A percentile compares a stretch with the other conserved stretches of the same genome.
phyloP scores from a whole-genome alignment of 140 eudicot genomes.

The Flaveria floridana region DNA sequence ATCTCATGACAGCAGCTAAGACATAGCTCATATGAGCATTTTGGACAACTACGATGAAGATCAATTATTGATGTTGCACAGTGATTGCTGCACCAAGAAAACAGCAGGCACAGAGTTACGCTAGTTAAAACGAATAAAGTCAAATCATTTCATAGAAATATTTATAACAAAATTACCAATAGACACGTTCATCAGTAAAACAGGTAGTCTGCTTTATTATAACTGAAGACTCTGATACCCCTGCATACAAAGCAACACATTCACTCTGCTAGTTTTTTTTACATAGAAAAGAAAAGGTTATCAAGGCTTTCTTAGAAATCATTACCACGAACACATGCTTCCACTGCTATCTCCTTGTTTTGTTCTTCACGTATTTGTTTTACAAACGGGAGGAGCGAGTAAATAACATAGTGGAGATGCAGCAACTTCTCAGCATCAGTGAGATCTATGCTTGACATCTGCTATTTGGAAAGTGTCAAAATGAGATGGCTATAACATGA shows the following conservation, averaged over 20 bases:
- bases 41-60: slow-evolving; percentile 91
- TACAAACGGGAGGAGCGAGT: slow-evolving; percentile 62
- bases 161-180: slow-evolving; percentile 52
- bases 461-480: slow-evolving; percentile 14
- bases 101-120: slow-evolving; percentile 12
- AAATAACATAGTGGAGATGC: slow-evolving; percentile 64
- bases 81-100: slow-evolving; percentile 54
- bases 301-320: slow-evolving; percentile 17
- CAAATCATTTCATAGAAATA: slow-evolving; percentile 22
- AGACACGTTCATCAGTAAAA: slow-evolving; percentile 71
- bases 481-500: slow-evolving; percentile 15
- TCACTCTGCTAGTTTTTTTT: background rate
- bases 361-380: slow-evolving; percentile 64
- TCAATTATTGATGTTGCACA: slow-evolving; percentile 88
- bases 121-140: slow-evolving; percentile 13
- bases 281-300: slow-evolving; percentile 11
- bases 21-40: slow-evolving; percentile 79
- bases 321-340: slow-evolving; percentile 56
- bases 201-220: slow-evolving; percentile 43
- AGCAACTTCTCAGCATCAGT: slow-evolving; percentile 49
- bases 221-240: slow-evolving; percentile 45
- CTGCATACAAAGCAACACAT: slow-evolving; percentile 29
- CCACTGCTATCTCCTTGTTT: slow-evolving; percentile 58
- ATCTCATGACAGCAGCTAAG: slow-evolving; percentile 77
- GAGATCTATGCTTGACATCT: slow-evolving; percentile 60